These are phyloP conservation scores for Podila clonocystis DNA, from an alignment of 192 early-diverging fungal species.

Conservation along the genomic window DNA sequence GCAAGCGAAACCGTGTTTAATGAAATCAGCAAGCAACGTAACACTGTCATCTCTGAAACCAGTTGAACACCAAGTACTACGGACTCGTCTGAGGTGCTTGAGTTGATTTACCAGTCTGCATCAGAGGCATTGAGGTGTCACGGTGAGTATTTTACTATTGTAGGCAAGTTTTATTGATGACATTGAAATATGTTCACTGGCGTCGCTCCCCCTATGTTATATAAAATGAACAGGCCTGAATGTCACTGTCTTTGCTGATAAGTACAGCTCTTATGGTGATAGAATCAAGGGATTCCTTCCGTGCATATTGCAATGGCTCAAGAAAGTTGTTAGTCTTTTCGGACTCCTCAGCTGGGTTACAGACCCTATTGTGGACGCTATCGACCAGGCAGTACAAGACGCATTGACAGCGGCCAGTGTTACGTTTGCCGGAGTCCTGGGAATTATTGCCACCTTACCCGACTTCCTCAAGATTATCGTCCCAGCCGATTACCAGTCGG, in stretches of 20 bases:
- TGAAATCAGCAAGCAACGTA: not conserved
- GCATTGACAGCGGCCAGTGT: not conserved
- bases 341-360: constrained; percentile 5
- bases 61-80: not conserved
- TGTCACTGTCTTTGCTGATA: constrained; percentile 7
- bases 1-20: not conserved
- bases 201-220: not conserved
- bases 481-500: not conserved
- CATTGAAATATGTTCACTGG: not conserved
- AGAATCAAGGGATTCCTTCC: not conserved
- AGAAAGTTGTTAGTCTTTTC: not conserved
- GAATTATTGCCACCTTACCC: not conserved
- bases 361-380: not conserved
- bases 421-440: not conserved
- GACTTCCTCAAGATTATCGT: not conserved
- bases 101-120: not conserved
- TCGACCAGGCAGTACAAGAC: not conserved
- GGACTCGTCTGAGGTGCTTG: not conserved
- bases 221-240: not conserved
- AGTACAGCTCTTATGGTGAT: too few relatives aligned
- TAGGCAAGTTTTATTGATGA: not conserved
- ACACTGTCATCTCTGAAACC: not conserved
- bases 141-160: not conserved
- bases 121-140: not conserved
- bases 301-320: constrained; percentile 6